phyloP scores from a whole-genome alignment of 2,329 filamentous ascomycete species.

The Hymenoscyphus fraxineus region DNA sequence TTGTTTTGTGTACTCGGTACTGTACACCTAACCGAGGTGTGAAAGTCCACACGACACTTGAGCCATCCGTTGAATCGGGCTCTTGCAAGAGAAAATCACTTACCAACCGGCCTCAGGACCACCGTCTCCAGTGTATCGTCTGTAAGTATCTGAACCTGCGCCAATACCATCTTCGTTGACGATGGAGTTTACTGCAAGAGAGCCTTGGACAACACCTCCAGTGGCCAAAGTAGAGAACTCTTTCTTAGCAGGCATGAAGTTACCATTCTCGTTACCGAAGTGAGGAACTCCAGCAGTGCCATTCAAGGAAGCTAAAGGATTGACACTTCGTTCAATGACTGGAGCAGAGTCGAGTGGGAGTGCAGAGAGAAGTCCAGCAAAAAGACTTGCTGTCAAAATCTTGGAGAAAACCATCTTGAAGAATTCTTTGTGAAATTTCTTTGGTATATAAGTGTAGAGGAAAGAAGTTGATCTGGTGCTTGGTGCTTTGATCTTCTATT shows the following conservation, averaged over 20 bases:
- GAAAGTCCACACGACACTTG: background rate
- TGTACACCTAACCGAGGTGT: background rate
- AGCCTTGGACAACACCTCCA: background rate
- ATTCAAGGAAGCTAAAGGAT: background rate
- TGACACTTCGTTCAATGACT: background rate
- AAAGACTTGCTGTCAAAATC: background rate
- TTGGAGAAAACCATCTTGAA: background rate
- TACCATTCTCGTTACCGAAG: slow-evolving; percentile 1
- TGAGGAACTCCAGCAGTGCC: background rate
- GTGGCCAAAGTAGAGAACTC: background rate
- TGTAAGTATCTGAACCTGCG: slow-evolving; percentile 5
- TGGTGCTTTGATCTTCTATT: background rate
- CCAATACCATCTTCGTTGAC: background rate
- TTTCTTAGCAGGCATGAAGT: background rate
- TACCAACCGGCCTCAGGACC: background rate
- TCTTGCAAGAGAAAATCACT: background rate
- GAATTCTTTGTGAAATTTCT: background rate
- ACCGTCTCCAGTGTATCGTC: slow-evolving; percentile 4
- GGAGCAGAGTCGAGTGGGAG: background rate
- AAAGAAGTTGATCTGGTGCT: background rate
- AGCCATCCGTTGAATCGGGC: no score
- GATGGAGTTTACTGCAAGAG: background rate
- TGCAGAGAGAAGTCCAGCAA: slow-evolving; percentile 1
- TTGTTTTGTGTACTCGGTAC: background rate
- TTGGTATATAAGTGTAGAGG: background rate